Conservation (phyloP, 306 rosid species). For the Ormosia emarginata region DNA sequence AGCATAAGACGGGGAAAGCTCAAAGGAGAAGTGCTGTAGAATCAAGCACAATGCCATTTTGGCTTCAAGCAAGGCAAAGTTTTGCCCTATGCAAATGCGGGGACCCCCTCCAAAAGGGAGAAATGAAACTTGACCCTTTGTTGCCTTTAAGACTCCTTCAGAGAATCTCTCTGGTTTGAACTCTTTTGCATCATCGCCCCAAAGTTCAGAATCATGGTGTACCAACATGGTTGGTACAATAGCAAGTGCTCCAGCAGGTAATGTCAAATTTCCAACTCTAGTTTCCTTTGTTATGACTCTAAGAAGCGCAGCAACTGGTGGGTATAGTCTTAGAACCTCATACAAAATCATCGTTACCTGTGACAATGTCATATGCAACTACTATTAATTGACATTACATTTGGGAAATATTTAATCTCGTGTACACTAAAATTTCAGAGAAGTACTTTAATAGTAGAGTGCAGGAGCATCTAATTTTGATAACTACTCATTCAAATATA, state of each 20-base stretch:
- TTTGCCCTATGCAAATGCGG: conserved; percentile 22
- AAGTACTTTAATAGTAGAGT: no score
- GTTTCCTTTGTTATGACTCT: not conserved
- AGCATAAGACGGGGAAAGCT: conserved; percentile 31
- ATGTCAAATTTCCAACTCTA: not conserved
- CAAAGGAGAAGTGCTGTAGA: conserved; percentile 25
- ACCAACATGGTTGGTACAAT: not conserved
- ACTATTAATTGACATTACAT: no score
- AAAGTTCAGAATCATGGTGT: conserved; percentile 14
- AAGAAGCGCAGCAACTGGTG: not conserved
- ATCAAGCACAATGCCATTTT: conserved; percentile 35
- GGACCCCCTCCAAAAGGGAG: conserved; percentile 28
- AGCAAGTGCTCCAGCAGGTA: not conserved
- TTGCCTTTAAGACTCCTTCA: conserved; percentile 27
- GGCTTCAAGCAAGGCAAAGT: conserved; percentile 21
- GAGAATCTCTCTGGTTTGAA: conserved; percentile 30
- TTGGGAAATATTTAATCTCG: no score
- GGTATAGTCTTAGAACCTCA: conserved; percentile 45
- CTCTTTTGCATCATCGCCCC: conserved; percentile 19
- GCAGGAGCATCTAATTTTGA: no score
- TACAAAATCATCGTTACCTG: conserved; percentile 43
- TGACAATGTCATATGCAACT: not conserved
- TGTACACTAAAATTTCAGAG: no score
- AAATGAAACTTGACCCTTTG: not conserved
- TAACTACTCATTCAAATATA: no score